phyloP scores from a whole-genome alignment of 495 filamentous ascomycete species.

The Tuber calosporum region DNA sequence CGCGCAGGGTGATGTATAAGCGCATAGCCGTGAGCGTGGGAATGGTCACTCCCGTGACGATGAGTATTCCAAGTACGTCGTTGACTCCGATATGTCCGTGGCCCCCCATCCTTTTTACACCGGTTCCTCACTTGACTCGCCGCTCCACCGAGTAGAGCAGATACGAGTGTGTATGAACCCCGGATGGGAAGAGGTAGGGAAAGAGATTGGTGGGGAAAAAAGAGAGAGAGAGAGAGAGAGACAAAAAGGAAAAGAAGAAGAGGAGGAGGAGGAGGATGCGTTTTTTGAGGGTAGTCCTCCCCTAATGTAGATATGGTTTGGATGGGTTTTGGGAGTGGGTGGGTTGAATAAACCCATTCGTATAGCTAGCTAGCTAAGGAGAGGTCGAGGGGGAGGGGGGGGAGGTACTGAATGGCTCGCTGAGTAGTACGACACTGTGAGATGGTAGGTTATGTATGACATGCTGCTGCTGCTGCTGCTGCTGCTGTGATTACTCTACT shows the following conservation, averaged over 20 bases:
- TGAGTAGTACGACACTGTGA: not conserved
- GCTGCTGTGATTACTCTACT: conserved; percentile 3
- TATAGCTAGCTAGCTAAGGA: conserved; percentile 1
- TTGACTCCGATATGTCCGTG: conserved; percentile 9
- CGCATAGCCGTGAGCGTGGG: conserved; percentile 23
- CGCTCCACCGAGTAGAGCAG: not conserved
- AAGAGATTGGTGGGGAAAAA: not conserved
- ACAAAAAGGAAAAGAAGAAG: not conserved
- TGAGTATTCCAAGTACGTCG: conserved; percentile 20
- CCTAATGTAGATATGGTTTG: not conserved
- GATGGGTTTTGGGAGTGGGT: not conserved
- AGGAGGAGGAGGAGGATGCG: not conserved
- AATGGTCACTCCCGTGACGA: conserved; percentile 22
- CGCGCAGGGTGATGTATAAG: conserved; percentile 25
- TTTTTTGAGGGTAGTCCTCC: not conserved
- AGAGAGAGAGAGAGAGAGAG: not conserved
- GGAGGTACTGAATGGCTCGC: not conserved
- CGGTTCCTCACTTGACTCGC: not conserved
- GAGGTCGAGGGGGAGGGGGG: not conserved
- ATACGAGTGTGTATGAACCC: conserved; percentile 15
- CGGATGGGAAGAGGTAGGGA: not conserved
- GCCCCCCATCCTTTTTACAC: conserved; percentile 21
- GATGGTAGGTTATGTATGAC: not conserved
- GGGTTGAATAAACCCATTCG: not conserved
- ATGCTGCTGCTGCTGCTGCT: no score